phyloP scores from a whole-genome alignment of 1,284 basidiomycete genomes.

The Melampsora americana region DNA sequence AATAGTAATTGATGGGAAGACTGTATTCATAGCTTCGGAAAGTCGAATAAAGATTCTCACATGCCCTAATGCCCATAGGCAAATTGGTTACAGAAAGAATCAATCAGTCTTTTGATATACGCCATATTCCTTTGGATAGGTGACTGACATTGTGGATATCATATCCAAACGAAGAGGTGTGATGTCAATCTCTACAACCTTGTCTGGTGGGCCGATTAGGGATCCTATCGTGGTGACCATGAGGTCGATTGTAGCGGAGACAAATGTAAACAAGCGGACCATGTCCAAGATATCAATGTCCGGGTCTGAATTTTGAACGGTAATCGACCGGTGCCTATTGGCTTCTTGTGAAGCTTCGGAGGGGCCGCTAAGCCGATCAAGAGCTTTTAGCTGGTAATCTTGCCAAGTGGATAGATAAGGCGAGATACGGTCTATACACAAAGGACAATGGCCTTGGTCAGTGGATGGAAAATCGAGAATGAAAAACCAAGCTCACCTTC shows the following conservation, averaged over 20 bases:
- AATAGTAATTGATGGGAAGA: conserved; percentile 1
- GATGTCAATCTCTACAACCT: background rate
- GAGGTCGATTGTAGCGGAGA: background rate
- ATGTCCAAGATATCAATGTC: background rate
- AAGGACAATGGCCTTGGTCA: background rate
- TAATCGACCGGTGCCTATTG: background rate
- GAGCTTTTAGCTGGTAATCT: background rate
- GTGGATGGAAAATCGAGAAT: background rate
- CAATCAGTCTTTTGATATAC: too few relatives aligned
- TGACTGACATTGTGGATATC: background rate
- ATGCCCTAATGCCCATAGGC: background rate
- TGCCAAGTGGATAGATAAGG: conserved; percentile 1
- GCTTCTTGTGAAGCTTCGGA: background rate
- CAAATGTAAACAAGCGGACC: background rate
- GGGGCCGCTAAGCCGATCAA: background rate
- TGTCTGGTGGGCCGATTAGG: background rate
- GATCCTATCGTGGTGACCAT: background rate
- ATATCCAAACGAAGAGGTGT: background rate
- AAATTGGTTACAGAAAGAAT: too few relatives aligned
- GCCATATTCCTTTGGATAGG: background rate
- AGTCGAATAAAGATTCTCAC: conserved; percentile 2
- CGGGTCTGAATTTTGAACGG: background rate
- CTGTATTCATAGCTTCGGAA: background rate
- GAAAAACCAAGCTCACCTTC: background rate
- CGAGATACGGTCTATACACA: background rate